These are phyloP conservation scores for Populus trichocarpa DNA, from an alignment of 441 rosid species.

Conservation along the genomic window DNA sequence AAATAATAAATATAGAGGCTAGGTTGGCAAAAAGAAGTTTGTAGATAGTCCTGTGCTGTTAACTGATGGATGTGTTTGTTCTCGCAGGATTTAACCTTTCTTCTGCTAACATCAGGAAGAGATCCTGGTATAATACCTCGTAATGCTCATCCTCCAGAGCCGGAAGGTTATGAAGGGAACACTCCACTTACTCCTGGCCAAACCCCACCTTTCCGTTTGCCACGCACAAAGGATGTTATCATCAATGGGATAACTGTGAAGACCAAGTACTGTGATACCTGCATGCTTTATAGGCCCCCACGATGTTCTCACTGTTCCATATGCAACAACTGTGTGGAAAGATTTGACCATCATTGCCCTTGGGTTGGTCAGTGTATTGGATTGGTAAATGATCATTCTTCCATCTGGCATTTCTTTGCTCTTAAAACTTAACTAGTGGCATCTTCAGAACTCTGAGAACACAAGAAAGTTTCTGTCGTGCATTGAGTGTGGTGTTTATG, in stretches of 20 bases:
- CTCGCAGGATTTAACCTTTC: slow-evolving; percentile 73
- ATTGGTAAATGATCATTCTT: slow-evolving; percentile 46
- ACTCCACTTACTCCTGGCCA: slow-evolving; percentile 46
- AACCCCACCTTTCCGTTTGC: slow-evolving; percentile 63
- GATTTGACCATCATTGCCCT: slow-evolving; percentile 98
- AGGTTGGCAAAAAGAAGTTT: not conserved
- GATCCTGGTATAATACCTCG: slow-evolving; percentile 96
- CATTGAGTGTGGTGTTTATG: not conserved
- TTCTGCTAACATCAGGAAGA: slow-evolving; percentile 87
- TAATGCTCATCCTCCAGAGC: slow-evolving; percentile 82
- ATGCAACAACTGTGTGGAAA: slow-evolving; percentile 90
- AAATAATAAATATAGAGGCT: not conserved
- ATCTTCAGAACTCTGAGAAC: not conserved
- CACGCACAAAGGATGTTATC: slow-evolving; percentile 74
- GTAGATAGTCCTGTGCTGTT: not conserved
- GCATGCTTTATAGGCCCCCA: slow-evolving; percentile 92
- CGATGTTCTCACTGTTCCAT: slow-evolving; percentile 96
- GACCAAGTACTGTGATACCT: slow-evolving; percentile 90
- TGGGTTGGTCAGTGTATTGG: slow-evolving; percentile 99
- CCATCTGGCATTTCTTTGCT: not conserved
- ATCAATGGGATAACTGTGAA: slow-evolving; percentile 77
- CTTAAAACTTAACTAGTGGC: not conserved
- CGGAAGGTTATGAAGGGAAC: slow-evolving; percentile 54
- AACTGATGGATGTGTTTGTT: slow-evolving; percentile 18
- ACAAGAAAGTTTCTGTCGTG: slow-evolving; percentile 3